Evolutionary conservation across 352 stramenopile genomes (phyloP).

Genomic region (Pythium monospermum): DNA sequence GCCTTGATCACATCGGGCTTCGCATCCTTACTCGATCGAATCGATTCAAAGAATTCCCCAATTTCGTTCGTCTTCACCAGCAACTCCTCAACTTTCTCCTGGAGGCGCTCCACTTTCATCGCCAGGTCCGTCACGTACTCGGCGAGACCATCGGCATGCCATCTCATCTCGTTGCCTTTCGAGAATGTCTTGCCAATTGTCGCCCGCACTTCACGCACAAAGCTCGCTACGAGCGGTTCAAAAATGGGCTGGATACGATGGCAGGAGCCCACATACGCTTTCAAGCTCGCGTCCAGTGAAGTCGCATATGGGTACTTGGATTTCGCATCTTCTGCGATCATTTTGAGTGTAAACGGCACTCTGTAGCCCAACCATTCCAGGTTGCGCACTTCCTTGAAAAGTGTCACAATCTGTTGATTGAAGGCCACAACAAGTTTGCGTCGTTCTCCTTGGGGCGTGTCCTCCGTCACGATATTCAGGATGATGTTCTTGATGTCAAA

Average conservation of each 20-base stretch:
- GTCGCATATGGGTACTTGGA: conserved; percentile 96
- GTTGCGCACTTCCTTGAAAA: conserved; percentile 99
- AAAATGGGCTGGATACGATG: conserved; percentile 82
- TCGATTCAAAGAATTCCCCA: conserved; percentile 82
- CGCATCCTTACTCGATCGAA: conserved; percentile 62
- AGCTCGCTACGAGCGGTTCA: conserved; percentile 62
- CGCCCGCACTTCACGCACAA: conserved; percentile 77
- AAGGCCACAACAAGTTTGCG: conserved; percentile 90
- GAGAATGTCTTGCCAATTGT: conserved; percentile 87
- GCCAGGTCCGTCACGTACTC: conserved; percentile 88
- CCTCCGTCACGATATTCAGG: conserved; percentile 84
- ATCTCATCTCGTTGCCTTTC: conserved; percentile 87
- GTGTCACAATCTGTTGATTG: conserved; percentile 96
- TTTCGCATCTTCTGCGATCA: conserved; percentile 96
- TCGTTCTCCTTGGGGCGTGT: conserved; percentile 58
- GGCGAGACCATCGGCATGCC: conserved; percentile 81
- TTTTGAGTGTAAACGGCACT: conserved; percentile 93
- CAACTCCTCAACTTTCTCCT: conserved; percentile 98
- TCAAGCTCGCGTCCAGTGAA: conserved; percentile 95
- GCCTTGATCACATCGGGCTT: conserved; percentile 37
- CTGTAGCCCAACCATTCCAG: conserved; percentile 97
- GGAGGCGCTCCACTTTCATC: conserved; percentile 93
- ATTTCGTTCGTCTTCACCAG: conserved; percentile 91
- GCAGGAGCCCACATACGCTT: conserved; percentile 88
- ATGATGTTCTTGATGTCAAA: conserved; percentile 92